Evolutionary conservation across 371 early-diverging fungal species (phyloP), one percentile per base, ranked within the genome.

Genomic region (Blakeslea trispora): DNA sequence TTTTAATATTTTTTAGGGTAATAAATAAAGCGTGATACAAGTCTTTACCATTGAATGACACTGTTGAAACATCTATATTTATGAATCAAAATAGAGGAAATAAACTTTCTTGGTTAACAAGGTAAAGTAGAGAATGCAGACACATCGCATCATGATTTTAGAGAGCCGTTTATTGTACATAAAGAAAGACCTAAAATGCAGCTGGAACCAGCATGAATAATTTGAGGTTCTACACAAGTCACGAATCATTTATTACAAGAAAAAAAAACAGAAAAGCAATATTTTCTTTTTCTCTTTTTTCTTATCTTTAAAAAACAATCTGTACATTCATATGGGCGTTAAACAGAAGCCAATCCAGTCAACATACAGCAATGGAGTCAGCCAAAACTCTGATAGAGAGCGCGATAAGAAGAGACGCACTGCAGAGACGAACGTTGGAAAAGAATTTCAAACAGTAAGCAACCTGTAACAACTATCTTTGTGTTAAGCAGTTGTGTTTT

Each of bases 371-470:
- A 65, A 48, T 14, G 53, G 34, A 13, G 32, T 53, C 18, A 63
- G 23, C 34, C 54, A 65, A 54, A 41, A 75, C 18, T 59, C 60
- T 34, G 70, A 72, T 35, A 67, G 69, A 55, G 77, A 77, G 28
- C 69, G 77, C 46, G 77, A 76, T 40, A 77, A 74, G 53, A 65
- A 69, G 57, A 64, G 72, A 55, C 53, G 71, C 47, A 64, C 61
- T 15, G 66, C 54, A 31, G 68, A 73, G 23, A 66, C 48, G 22
- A 73, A 73, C 49, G 74, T 77, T 50, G 77, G 77, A 41, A 77
- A 77, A 59, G 77, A 77, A 53, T 77, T 77, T 45, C 77, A 77
- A 58, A 77, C 77, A 15, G 77, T 70, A 68, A 47, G 57, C 55
- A 19, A 23, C 19, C 9, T 23, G 21, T 35, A 13, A 31, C 54